Base-by-base conservation (phyloP, 2,329 filamentous ascomycete species). In the Blumeria hordei region DNA sequence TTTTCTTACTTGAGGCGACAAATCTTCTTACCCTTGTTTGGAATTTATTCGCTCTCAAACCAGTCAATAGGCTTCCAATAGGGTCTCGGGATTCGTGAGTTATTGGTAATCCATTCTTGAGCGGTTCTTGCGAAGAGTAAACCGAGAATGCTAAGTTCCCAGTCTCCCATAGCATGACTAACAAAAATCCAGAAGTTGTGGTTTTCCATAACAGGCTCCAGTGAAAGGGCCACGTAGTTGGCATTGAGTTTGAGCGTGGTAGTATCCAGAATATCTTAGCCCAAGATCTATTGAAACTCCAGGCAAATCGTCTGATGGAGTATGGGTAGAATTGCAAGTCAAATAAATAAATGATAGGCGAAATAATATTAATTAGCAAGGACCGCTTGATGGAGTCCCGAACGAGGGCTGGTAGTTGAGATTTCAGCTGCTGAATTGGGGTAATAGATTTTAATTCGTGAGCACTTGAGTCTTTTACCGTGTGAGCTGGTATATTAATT, bases 41-140 rank as follows among this genome's bases (percentile, higher is more conserved):
- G 8, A 85, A 73, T 66, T 90, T 92, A 69, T 88, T 92, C 59
- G 82, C 82, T 65, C 81, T 88, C 49, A 96, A 67, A 0, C 90
- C 90, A 56, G 81, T 87, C 52, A 96, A 67, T 33, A 96, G 72
- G 64, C 85, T 94, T 37, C 87, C 88, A 63, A 94, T 96, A 0
- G 90, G 86, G 66, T 95, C 88, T 64, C 85, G 92, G 14, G 87
- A 85, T 60, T 90, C 85, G 16, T 77, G 76, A 0, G 87, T 94
- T 55, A 96, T 75, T 3, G 88, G 88, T 62, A 81, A 77, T n/a
- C 76, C 81, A 60, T 85, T 85, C 70, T 94, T 94, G 55, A 94
- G 66, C 0, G 90, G 90, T 61, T 84, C 79, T 65, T 83, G 81
- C 32, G 81, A 78, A 63, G 94, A 77, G 66, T 87, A 88, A n/a